phyloP scores from a whole-genome alignment of 2,329 filamentous ascomycete species.

The Mollisiaceae sp. region DNA sequence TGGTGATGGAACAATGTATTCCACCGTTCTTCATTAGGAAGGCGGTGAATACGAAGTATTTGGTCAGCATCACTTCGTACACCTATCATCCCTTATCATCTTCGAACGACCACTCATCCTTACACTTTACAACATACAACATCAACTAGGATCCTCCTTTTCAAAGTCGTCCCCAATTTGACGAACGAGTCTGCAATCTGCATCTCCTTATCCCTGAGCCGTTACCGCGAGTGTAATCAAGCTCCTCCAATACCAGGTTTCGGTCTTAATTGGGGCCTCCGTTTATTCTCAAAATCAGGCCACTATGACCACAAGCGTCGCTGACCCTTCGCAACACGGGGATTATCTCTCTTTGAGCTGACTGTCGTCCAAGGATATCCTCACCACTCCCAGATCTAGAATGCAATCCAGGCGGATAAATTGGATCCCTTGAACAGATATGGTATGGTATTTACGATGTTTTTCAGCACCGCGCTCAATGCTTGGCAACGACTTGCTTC shows the following conservation, averaged over 20 bases:
- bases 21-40: neutral
- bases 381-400: conserved; percentile 15
- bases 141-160: conserved; percentile 7
- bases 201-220: neutral
- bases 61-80: neutral
- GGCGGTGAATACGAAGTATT: neutral
- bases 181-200: conserved; percentile 7
- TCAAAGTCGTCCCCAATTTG: neutral
- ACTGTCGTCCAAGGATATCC: conserved; percentile 18
- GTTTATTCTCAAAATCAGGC: conserved; percentile 29
- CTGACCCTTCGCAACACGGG: conserved; percentile 17
- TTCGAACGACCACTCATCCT: conserved; percentile 1
- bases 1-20: neutral
- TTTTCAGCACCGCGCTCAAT: neutral
- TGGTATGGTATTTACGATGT: neutral
- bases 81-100: conserved; percentile 8
- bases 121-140: neutral
- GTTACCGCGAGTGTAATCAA: neutral
- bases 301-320: conserved; percentile 27
- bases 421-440: conserved; percentile 3
- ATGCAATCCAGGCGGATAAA: conserved; percentile 16
- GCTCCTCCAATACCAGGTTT: conserved; percentile 2
- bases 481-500: conserved; percentile 1
- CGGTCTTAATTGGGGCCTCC: conserved; percentile 11
- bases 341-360: conserved; percentile 16